phyloP scores from a whole-genome alignment of 306 rosid species.

The Styphnolobium japonicum region DNA sequence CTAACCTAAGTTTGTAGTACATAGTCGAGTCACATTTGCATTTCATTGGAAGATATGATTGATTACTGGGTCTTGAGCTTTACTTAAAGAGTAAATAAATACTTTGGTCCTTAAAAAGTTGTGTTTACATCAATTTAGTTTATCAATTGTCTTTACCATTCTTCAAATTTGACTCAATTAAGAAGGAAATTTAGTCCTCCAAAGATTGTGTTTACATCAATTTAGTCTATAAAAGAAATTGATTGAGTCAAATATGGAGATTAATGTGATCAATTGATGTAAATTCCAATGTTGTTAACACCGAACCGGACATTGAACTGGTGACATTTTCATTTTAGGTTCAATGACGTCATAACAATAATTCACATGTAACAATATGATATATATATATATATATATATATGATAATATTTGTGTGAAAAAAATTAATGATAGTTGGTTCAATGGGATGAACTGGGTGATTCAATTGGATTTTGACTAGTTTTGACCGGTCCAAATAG shows the following conservation, averaged over 20 bases:
- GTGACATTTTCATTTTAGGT: too few species aligned
- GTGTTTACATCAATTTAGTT: neutral
- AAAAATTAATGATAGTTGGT: too few species aligned
- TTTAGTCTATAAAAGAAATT: neutral
- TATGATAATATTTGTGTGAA: too few species aligned
- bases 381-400: too few species aligned
- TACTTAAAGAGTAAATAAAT: neutral
- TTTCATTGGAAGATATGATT: neutral
- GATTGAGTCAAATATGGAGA: conserved; percentile 7
- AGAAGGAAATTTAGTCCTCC: too few species aligned
- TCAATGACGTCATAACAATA: too few species aligned
- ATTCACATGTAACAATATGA: too few species aligned
- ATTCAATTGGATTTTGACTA: too few species aligned
- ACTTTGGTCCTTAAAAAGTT: neutral
- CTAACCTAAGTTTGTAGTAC: neutral
- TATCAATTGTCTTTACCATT: neutral
- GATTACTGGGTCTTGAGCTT: neutral
- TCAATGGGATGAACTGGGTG: too few species aligned
- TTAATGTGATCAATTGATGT: neutral
- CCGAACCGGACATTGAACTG: too few species aligned
- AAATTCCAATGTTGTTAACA: too few species aligned
- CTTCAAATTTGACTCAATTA: neutral
- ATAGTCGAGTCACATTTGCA: neutral
- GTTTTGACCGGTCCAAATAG: too few species aligned
- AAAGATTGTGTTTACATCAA: neutral